Evolutionary conservation across 352 stramenopile genomes (phyloP).

Genomic region (Pythium grandisporangium): DNA sequence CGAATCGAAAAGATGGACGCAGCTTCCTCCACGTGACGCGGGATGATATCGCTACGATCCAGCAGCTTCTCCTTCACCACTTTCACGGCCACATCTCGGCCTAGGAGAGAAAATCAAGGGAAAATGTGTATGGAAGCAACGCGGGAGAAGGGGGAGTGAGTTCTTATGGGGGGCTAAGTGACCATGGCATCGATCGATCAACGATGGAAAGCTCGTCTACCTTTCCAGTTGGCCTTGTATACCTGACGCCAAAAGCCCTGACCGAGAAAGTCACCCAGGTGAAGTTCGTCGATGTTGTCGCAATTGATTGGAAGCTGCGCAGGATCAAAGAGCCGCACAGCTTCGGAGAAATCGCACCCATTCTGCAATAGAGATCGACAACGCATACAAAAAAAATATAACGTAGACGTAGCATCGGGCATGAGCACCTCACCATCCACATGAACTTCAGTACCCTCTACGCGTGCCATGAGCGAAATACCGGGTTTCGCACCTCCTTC

Average conservation of each 20-base stretch:
- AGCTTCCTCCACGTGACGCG: conserved; percentile 63
- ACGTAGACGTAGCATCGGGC: no score
- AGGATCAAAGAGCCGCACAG: conserved; percentile 43
- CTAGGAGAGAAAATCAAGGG: conserved; percentile 7
- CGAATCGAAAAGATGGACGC: conserved; percentile 60
- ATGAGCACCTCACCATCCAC: no score
- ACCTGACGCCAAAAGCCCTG: conserved; percentile 69
- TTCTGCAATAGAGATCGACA: conserved; percentile 22
- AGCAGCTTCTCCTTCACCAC: conserved; percentile 52
- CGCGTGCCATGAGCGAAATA: neutral
- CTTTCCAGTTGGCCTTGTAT: conserved; percentile 63
- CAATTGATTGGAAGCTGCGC: conserved; percentile 60
- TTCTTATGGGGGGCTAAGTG: no score
- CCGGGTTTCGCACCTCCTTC: conserved; percentile 18
- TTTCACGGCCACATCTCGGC: conserved; percentile 53
- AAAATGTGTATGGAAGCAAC: neutral
- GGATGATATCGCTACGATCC: conserved; percentile 47
- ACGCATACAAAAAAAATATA: no score
- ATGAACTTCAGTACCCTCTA: neutral
- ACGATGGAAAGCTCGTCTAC: no score
- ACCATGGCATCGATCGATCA: no score
- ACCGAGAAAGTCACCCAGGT: conserved; percentile 39
- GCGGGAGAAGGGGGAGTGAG: no score
- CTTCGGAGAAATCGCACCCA: conserved; percentile 57
- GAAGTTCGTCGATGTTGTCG: conserved; percentile 45